Conservation (phyloP, 768 basidiomycete genomes). For the Filobasidium floriforme region DNA sequence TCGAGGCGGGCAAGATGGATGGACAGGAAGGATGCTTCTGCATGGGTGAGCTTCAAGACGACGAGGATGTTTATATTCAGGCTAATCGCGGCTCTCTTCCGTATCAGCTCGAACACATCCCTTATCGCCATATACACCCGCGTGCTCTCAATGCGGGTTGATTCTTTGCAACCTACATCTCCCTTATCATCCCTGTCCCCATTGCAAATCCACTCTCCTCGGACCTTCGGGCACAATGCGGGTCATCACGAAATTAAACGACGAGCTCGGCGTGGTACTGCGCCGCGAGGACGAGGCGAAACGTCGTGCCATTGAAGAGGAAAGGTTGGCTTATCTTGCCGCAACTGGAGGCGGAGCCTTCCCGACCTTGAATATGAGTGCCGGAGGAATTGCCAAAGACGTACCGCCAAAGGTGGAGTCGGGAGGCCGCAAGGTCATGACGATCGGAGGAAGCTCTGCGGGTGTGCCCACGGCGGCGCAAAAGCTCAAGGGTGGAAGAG, state of each 20-base stretch:
- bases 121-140: constrained; percentile 42
- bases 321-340: constrained; percentile 23
- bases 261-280: constrained; percentile 34
- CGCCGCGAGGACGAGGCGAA: constrained; percentile 27
- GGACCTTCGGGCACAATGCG: constrained; percentile 29
- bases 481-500: constrained; percentile 19
- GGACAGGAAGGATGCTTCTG: constrained; percentile 36
- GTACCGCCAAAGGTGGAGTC: neutral
- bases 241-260: constrained; percentile 31
- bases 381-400: constrained; percentile 8
- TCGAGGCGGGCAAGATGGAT: constrained; percentile 24
- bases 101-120: constrained; percentile 40
- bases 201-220: constrained; percentile 33
- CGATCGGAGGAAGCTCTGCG: constrained; percentile 25
- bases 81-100: neutral
- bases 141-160: constrained; percentile 43
- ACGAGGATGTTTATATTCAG: too few relatives aligned
- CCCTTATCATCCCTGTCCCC: constrained; percentile 44
- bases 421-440: constrained; percentile 33
- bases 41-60: constrained; percentile 43
- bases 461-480: constrained; percentile 28
- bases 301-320: constrained; percentile 30
- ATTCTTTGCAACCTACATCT: constrained; percentile 42
- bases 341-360: constrained; percentile 40
- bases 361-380: constrained; percentile 26